These are phyloP conservation scores for Vicia faba DNA, from an alignment of 306 rosid species.

Conservation along the genomic window DNA sequence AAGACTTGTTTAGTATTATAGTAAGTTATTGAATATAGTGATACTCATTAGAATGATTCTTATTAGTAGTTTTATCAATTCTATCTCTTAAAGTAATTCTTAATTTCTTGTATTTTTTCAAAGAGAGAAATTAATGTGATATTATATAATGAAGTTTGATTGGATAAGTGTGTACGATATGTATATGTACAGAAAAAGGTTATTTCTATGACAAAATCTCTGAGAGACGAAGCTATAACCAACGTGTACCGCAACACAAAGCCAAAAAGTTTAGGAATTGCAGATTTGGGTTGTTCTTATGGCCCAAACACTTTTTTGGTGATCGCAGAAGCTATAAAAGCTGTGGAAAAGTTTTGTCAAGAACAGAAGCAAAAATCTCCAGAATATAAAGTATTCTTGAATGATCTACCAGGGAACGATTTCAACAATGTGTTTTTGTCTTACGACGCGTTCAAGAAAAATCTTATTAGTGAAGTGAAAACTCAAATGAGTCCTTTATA, in stretches of 20 bases:
- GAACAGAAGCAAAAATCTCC: conserved; percentile 36
- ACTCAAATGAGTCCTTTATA: conserved; percentile 43
- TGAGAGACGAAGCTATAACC: conserved; percentile 50
- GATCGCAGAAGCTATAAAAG: conserved; percentile 42
- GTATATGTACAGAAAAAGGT: conserved; percentile 42
- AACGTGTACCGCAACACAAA: conserved; percentile 22
- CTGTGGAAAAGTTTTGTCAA: conserved; percentile 39
- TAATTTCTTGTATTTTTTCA: too few relatives aligned
- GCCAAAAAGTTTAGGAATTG: conserved; percentile 43
- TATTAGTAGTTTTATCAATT: too few relatives aligned
- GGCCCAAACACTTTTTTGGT: conserved; percentile 59
- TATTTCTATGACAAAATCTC: conserved; percentile 40
- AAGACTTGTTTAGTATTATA: too few relatives aligned
- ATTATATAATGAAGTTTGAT: too few relatives aligned
- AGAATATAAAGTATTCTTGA: conserved; percentile 47
- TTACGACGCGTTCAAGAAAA: conserved; percentile 37
- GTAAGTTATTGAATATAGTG: too few relatives aligned
- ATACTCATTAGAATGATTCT: too few relatives aligned
- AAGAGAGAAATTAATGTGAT: too few relatives aligned
- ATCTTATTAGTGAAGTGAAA: conserved; percentile 30
- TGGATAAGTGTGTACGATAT: too few relatives aligned
- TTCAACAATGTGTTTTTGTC: conserved; percentile 54
- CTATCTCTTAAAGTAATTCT: too few relatives aligned
- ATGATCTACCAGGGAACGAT: conserved; percentile 56
- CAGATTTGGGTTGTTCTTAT: conserved; percentile 64